These are phyloP conservation scores for Fraxinus floribunda DNA, from an alignment of 305 asterid species.

Conservation along the genomic window DNA sequence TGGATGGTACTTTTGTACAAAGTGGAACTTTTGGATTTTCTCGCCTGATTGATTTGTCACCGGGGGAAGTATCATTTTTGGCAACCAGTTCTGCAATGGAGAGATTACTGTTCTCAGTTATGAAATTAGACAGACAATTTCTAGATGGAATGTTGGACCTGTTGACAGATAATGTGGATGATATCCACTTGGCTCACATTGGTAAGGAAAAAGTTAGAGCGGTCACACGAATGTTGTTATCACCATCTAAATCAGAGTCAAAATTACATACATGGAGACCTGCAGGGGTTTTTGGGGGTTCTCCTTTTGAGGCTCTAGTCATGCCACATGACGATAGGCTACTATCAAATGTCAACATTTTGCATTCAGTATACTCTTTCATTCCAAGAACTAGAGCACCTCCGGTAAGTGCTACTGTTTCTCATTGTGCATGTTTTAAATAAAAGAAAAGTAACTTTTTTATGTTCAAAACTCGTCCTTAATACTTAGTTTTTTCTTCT, in stretches of 20 bases:
- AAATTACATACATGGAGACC: slow-evolving; percentile 44
- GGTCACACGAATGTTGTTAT: slow-evolving; percentile 74
- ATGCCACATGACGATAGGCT: slow-evolving; percentile 73
- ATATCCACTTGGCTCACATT: slow-evolving; percentile 40
- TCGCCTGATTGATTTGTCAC: slow-evolving; percentile 74
- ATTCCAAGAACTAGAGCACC: slow-evolving; percentile 94
- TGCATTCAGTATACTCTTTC: slow-evolving; percentile 83
- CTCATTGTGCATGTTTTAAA: neutral
- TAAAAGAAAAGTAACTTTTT: neutral
- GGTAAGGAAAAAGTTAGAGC: slow-evolving; percentile 78
- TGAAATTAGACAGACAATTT: slow-evolving; percentile 53
- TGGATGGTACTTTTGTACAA: slow-evolving; percentile 34
- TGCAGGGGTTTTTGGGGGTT: slow-evolving; percentile 68
- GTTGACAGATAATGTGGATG: slow-evolving; percentile 55
- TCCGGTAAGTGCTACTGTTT: slow-evolving; percentile 57
- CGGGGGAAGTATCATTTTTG: slow-evolving; percentile 70
- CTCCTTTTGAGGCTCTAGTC: slow-evolving; percentile 82
- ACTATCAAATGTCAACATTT: slow-evolving; percentile 58
- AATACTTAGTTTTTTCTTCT: neutral
- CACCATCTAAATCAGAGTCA: slow-evolving; percentile 62
- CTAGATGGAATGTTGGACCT: slow-evolving; percentile 57
- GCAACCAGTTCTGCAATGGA: slow-evolving; percentile 74
- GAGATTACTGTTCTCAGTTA: slow-evolving; percentile 62
- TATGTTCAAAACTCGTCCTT: neutral
- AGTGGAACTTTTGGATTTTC: slow-evolving; percentile 80